These are phyloP conservation scores for Apiosordaria backusii DNA, from an alignment of 495 filamentous ascomycete species.

Conservation along the genomic window DNA sequence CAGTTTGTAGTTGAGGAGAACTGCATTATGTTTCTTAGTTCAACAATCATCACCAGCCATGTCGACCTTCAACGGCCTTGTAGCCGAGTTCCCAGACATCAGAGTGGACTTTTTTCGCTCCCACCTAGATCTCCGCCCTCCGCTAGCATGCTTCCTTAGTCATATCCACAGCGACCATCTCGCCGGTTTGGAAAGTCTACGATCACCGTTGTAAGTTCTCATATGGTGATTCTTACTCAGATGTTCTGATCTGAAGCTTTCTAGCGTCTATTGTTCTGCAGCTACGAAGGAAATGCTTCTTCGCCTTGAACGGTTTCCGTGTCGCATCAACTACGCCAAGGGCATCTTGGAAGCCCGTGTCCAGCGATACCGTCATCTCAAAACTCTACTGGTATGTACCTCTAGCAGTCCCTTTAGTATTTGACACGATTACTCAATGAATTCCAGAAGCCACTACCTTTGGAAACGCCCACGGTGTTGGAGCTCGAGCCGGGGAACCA, in stretches of 20 bases:
- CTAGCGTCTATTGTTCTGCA: constrained; percentile 78
- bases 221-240: background rate
- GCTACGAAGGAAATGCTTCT: constrained; percentile 77
- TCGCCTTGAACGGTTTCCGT: constrained; percentile 68
- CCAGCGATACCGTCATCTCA: constrained; percentile 70
- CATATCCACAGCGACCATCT: constrained; percentile 95
- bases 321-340: constrained; percentile 72
- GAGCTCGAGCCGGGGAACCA: constrained; percentile 64
- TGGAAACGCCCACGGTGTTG: constrained; percentile 76
- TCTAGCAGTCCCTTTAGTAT: constrained; percentile 31
- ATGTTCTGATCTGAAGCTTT: constrained; percentile 12
- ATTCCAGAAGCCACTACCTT: constrained; percentile 68
- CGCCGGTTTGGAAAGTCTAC: constrained; percentile 71
- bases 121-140: constrained; percentile 50
- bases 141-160: constrained; percentile 83
- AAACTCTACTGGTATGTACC: constrained; percentile 49
- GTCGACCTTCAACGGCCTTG: constrained; percentile 40
- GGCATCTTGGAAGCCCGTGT: constrained; percentile 71
- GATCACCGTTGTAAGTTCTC: constrained; percentile 59
- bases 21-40: too few species aligned
- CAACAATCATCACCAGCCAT: constrained; percentile 16
- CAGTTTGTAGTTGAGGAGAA: too few species aligned
- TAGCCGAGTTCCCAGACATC: constrained; percentile 66
- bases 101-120: constrained; percentile 82
- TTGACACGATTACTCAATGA: constrained; percentile 13